Conservation (phyloP, 345 rosid genomes). For the Stellera chamaejasme region DNA sequence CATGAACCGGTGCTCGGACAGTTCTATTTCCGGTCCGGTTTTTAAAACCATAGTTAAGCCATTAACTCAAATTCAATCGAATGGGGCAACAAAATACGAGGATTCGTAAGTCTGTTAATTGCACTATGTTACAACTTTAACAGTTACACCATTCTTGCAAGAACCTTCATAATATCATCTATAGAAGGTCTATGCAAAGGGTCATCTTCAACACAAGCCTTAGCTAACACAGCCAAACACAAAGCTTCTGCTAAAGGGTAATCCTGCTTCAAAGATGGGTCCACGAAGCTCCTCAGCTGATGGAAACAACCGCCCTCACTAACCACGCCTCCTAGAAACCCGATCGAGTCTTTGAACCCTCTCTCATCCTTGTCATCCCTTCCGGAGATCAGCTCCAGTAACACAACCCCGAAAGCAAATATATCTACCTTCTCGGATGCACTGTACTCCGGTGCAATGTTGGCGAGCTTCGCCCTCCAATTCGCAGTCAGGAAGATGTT, state of each 20-base stretch:
- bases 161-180: conserved; percentile 47
- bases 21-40: too few relatives aligned
- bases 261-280: conserved; percentile 38
- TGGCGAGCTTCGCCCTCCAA: conserved; percentile 50
- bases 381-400: conserved; percentile 49
- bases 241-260: conserved; percentile 46
- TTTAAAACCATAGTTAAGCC: too few relatives aligned
- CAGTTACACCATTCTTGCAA: conserved; percentile 34
- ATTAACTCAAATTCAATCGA: too few relatives aligned
- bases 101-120: too few relatives aligned
- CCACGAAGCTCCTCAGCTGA: conserved; percentile 42
- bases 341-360: conserved; percentile 29
- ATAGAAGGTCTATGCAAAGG: conserved; percentile 47
- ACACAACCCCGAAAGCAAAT: conserved; percentile 37
- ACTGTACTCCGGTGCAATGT: conserved; percentile 25
- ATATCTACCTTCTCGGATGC: conserved; percentile 35
- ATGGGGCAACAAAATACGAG: too few relatives aligned
- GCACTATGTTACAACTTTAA: neutral
- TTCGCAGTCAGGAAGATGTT: conserved; percentile 28
- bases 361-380: conserved; percentile 22
- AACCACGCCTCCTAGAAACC: conserved; percentile 32
- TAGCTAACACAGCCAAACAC: conserved; percentile 48
- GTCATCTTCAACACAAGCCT: conserved; percentile 50
- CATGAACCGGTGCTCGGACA: too few relatives aligned
- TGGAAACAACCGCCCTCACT: conserved; percentile 50